Evolutionary conservation across 2,329 filamentous ascomycete genomes (phyloP).

Genomic region (Chlorencoelia australis): DNA sequence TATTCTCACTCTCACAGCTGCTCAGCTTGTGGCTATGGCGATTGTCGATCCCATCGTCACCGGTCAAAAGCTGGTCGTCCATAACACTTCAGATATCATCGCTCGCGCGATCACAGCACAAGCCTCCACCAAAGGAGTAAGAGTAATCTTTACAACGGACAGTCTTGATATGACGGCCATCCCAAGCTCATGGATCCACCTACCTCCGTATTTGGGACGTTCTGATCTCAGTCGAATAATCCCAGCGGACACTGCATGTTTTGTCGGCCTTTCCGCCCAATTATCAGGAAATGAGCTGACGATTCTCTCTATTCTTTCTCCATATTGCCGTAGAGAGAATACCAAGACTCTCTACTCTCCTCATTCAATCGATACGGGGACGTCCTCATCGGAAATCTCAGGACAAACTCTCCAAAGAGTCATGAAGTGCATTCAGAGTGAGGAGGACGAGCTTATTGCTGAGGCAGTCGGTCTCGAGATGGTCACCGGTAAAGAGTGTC

Average conservation of each 20-base stretch:
- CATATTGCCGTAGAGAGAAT: neutral
- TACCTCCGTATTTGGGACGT: slow-evolving; percentile 11
- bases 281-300: neutral
- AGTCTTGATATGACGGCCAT: neutral
- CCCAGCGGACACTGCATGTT: slow-evolving; percentile 4
- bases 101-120: neutral
- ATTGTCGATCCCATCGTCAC: neutral
- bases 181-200: neutral
- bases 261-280: neutral
- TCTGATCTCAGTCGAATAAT: slow-evolving; percentile 23
- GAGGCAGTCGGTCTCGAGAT: too few species aligned
- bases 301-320: neutral
- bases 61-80: neutral
- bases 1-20: neutral
- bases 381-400: neutral
- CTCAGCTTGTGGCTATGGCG: neutral
- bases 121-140: neutral
- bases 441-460: too few species aligned
- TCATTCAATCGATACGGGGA: neutral
- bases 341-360: neutral
- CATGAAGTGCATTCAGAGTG: too few species aligned
- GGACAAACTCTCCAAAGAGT: neutral
- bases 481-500: too few species aligned
- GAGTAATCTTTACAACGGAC: neutral
- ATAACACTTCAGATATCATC: neutral